Percentiles rank a stretch among this genome's conserved stretches.
phyloP scores from a whole-genome alignment of 1,284 basidiomycete genomes.

The Ceratorhiza oryzae-sativae region DNA sequence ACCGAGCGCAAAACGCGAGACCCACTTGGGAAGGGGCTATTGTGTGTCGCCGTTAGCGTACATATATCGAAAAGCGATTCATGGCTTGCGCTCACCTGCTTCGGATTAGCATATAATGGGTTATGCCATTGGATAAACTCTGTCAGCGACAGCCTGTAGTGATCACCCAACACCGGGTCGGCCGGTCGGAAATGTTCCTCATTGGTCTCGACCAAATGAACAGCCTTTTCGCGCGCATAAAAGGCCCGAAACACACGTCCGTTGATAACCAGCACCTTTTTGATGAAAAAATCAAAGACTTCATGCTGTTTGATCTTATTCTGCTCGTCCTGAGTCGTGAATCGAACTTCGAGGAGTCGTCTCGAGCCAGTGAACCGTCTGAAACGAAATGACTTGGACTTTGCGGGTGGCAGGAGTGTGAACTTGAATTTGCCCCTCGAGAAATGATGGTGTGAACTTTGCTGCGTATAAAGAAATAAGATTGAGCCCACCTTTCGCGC shows the following conservation, averaged over 20 bases:
- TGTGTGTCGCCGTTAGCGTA: background rate
- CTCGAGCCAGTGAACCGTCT: slow-evolving; percentile 38
- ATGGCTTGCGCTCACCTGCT: slow-evolving; percentile 10
- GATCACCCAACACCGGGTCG: slow-evolving; percentile 30
- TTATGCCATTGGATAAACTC: slow-evolving; percentile 42
- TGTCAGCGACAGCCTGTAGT: slow-evolving; percentile 26
- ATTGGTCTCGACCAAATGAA: slow-evolving; percentile 40
- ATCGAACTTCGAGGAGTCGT: slow-evolving; percentile 36
- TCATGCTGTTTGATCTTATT: background rate
- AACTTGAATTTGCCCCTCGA: slow-evolving; percentile 22
- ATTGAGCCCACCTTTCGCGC: background rate
- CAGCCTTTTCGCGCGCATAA: slow-evolving; percentile 22
- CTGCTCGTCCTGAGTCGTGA: slow-evolving; percentile 23
- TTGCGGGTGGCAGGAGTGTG: slow-evolving; percentile 14
- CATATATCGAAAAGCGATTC: background rate
- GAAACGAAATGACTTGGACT: slow-evolving; percentile 38
- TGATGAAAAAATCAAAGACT: slow-evolving; percentile 1
- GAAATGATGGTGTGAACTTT: background rate
- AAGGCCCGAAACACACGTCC: slow-evolving; percentile 41
- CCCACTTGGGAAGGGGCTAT: slow-evolving; percentile 41
- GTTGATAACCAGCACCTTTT: slow-evolving; percentile 35
- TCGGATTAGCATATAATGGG: slow-evolving; percentile 29
- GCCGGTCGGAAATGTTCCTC: slow-evolving; percentile 23
- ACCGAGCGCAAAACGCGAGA: slow-evolving; percentile 39
- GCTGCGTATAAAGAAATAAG: background rate